A percentile compares a stretch with the other conserved stretches of the same genome.
Conservation (phyloP, 2,329 filamentous ascomycete genomes). For the Claviceps humidiphila region DNA sequence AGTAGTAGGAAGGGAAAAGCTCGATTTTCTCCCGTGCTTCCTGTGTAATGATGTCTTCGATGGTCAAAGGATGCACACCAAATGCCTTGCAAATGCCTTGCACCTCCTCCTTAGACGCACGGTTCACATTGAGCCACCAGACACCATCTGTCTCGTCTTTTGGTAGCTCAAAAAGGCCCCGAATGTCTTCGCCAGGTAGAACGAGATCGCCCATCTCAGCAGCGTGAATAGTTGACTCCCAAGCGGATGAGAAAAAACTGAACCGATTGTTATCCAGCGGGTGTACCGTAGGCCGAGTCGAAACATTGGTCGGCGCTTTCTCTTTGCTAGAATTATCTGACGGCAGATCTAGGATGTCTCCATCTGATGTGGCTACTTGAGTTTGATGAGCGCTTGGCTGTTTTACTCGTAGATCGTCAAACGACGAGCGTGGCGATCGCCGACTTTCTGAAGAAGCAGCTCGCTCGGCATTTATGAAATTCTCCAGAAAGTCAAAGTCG, state of each 20-base stretch:
- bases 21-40: conserved; percentile 98
- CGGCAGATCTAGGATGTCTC: conserved; percentile 43
- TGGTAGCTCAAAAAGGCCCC: conserved; percentile 65
- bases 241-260: conserved; percentile 92
- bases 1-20: conserved; percentile 94
- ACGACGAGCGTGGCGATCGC: conserved; percentile 25
- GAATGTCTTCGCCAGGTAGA: conserved; percentile 78
- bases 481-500: conserved; percentile 88
- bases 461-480: conserved; percentile 60
- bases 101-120: conserved; percentile 79
- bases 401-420: conserved; percentile 21
- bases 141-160: conserved; percentile 59
- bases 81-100: conserved; percentile 85
- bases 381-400: conserved; percentile 14
- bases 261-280: conserved; percentile 62
- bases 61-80: conserved; percentile 86
- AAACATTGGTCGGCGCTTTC: conserved; percentile 26
- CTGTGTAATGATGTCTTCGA: conserved; percentile 90
- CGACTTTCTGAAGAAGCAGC: conserved; percentile 36
- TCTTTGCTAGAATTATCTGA: conserved; percentile 34
- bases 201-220: conserved; percentile 78
- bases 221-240: conserved; percentile 86
- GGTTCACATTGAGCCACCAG: conserved; percentile 97
- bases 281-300: conserved; percentile 24
- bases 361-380: conserved; percentile 37